These are phyloP conservation scores for Austroboletus olivaceoglutinosus DNA, from an alignment of 1,284 basidiomycete species.

Conservation along the genomic window DNA sequence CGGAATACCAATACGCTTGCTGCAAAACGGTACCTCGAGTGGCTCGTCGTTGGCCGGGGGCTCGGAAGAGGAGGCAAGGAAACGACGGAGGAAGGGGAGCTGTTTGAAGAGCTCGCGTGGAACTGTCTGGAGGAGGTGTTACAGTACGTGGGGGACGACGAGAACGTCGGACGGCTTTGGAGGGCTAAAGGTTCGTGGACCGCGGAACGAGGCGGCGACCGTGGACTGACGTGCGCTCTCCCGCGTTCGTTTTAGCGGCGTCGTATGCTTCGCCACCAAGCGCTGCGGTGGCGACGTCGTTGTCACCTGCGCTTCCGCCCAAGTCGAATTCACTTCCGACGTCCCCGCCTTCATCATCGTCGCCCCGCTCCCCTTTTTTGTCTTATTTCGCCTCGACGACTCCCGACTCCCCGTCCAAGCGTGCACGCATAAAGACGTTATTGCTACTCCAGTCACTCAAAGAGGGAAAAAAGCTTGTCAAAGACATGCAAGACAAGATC, in stretches of 20 bases:
- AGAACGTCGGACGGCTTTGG: slow-evolving; percentile 60
- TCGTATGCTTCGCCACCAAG: slow-evolving; percentile 42
- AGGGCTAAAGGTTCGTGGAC: slow-evolving; percentile 59
- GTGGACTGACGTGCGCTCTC: neutral
- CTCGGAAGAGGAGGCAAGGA: slow-evolving; percentile 46
- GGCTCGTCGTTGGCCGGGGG: slow-evolving; percentile 70
- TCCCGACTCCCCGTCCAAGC: slow-evolving; percentile 73
- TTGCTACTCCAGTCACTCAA: slow-evolving; percentile 70
- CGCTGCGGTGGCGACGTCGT: neutral
- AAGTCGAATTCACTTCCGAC: slow-evolving; percentile 9
- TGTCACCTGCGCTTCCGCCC: slow-evolving; percentile 8
- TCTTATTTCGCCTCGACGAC: slow-evolving; percentile 66
- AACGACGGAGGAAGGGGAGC: slow-evolving; percentile 9
- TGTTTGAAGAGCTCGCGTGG: slow-evolving; percentile 57
- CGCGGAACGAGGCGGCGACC: neutral
- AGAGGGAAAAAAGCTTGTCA: slow-evolving; percentile 35
- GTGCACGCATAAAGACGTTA: slow-evolving; percentile 68
- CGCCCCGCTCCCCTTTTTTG: slow-evolving; percentile 46
- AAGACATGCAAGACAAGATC: slow-evolving; percentile 23
- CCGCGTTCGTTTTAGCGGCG: slow-evolving; percentile 37
- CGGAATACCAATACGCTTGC: slow-evolving; percentile 42
- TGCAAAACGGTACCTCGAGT: slow-evolving; percentile 68
- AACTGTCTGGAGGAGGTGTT: slow-evolving; percentile 56
- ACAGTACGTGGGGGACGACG: slow-evolving; percentile 49
- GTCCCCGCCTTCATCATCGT: neutral